A percentile compares a stretch with the other conserved stretches of the same genome.
Conservation (phyloP, 129 eudicot genomes). For the Helichrysum umbraculigerum region DNA sequence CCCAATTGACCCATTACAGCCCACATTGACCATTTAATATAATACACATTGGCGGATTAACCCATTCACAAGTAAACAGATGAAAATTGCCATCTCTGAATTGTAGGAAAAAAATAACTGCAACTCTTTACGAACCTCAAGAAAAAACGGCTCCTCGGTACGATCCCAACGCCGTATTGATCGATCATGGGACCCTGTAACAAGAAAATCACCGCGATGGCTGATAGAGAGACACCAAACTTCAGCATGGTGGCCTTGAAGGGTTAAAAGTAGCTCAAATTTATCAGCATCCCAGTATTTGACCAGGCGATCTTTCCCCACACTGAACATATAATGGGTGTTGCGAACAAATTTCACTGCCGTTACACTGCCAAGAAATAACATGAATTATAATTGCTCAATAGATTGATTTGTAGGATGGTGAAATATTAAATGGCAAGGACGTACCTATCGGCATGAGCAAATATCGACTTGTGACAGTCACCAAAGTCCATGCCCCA, state of each 20-base stretch:
- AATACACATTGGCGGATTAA: background rate
- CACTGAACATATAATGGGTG: slow-evolving; percentile 93
- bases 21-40: background rate
- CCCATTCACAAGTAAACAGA: slow-evolving; percentile 1
- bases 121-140: slow-evolving; percentile 58
- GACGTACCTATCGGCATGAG: slow-evolving; percentile 88
- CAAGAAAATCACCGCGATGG: slow-evolving; percentile 92
- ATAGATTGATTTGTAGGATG: slow-evolving; percentile 1
- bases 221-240: slow-evolving; percentile 88
- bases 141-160: slow-evolving; percentile 87
- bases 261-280: slow-evolving; percentile 93
- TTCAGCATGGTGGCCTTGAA: slow-evolving; percentile 96
- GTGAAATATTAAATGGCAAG: background rate
- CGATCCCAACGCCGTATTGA: slow-evolving; percentile 98
- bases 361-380: slow-evolving; percentile 64
- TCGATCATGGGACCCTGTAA: slow-evolving; percentile 93
- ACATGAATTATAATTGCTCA: slow-evolving; percentile 1
- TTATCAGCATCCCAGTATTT: slow-evolving; percentile 99
- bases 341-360: slow-evolving; percentile 82
- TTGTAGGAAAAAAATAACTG: background rate
- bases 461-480: slow-evolving; percentile 92
- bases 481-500: slow-evolving; percentile 99
- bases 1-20: background rate
- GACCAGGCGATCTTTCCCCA: slow-evolving; percentile 87
- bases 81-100: background rate